Base-by-base conservation (phyloP, 108 stramenopile genomes). In the Ochromonas danica region DNA sequence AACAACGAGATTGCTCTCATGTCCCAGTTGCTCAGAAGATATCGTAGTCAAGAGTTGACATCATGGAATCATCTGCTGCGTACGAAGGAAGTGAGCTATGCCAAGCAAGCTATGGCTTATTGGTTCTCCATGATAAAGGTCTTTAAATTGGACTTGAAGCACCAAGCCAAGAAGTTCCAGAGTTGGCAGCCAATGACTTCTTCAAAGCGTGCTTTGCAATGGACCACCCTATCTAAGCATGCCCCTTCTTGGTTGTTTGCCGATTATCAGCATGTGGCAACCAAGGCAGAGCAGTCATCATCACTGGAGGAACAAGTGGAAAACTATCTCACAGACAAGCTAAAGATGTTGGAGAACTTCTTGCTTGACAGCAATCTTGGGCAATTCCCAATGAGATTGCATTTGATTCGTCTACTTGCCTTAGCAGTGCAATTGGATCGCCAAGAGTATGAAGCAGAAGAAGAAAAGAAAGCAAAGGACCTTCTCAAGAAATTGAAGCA, bases 11-110 rank as follows among this genome's bases (percentile, higher is more conserved):
- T 97, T 27, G n/a, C n/a, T n/a, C n/a, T n/a, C n/a, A n/a, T n/a
- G n/a, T n/a, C n/a, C n/a, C 60, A 71, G 39, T 83, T 87, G 36
- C 79, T 99, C 0, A 89, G 90, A 25, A 51, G 84, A 27, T 79
- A 97, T n/a, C 94, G 97, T 1, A 90, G 91, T 22, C 80, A 85
- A 36, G 96, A 99, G 86, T 87, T 97, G 1, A 80, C 89, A n/a
- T 92, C 91, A 79, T 99, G 98, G 98, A 84, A 90, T 0, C 43
- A 27, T 22, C 45, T 89, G 28, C 67, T 89, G 43, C 36, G 71
- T 6, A 42, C 1, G 40, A 40, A 14, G 3, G 71, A 40, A 41
- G 41, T 43, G 41, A n/a, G 38, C 3, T 36, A 67, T 36, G 3
- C 14, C 63, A 28, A 67, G 31, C 17, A 67, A 25, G 63, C 63